Evolutionary conservation across 225 moss, liverwort and hornwort genomes (phyloP).

Genomic region (Takakia lepidozioides): DNA sequence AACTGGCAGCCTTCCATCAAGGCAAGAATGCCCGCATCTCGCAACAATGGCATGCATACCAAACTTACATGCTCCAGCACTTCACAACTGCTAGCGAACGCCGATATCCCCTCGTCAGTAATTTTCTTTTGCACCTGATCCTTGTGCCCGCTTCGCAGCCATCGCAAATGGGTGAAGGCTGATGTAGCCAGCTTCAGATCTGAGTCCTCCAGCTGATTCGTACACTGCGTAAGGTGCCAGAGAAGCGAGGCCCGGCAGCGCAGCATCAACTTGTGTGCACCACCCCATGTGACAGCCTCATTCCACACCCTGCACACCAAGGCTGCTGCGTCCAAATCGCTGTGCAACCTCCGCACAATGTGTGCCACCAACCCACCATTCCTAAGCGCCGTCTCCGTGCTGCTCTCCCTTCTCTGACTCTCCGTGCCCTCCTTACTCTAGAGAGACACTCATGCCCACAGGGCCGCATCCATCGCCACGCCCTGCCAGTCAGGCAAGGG

Average conservation of each 20-base stretch:
- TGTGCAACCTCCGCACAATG: slow-evolving; percentile 52
- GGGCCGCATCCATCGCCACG: no score
- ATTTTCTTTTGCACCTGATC: slow-evolving; percentile 36
- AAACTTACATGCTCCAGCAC: slow-evolving; percentile 53
- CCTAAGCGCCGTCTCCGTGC: slow-evolving; percentile 61
- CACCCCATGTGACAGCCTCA: slow-evolving; percentile 66
- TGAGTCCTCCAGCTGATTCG: slow-evolving; percentile 52
- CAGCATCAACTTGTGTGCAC: slow-evolving; percentile 60
- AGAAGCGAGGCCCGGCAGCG: slow-evolving; percentile 41
- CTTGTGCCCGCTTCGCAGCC: slow-evolving; percentile 37
- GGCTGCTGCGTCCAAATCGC: slow-evolving; percentile 57
- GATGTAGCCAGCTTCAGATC: slow-evolving; percentile 47
- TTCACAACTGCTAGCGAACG: slow-evolving; percentile 28
- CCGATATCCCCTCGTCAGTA: slow-evolving; percentile 45
- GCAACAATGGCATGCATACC: slow-evolving; percentile 27
- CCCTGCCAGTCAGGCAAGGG: no score
- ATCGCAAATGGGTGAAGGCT: slow-evolving; percentile 38
- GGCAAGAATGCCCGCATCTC: slow-evolving; percentile 30
- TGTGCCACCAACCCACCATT: slow-evolving; percentile 50
- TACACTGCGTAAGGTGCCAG: slow-evolving; percentile 59
- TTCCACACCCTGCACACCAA: slow-evolving; percentile 77
- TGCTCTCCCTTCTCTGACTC: slow-evolving; percentile 17
- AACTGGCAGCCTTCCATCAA: slow-evolving; percentile 26
- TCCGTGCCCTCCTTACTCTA: no score
- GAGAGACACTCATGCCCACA: no score